Base-by-base conservation (phyloP, 345 rosid genomes). In the Limnanthes douglasii region DNA sequence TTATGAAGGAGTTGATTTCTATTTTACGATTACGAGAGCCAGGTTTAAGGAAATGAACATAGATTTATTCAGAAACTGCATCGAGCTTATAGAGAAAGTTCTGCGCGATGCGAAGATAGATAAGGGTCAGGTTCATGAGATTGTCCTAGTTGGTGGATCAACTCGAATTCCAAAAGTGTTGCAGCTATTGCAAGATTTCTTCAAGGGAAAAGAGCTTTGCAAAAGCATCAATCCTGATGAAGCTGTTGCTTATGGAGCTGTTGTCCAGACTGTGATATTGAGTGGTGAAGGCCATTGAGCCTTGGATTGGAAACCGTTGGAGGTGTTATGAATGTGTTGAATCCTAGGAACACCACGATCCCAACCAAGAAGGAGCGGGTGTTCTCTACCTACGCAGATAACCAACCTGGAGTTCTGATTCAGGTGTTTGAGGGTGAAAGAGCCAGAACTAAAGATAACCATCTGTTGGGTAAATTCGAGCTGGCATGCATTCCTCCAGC, bases 341-440 rank as follows among this genome's bases (percentile, higher is more conserved):
- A 41, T 51, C 56, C 56, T 0, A 42, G 56, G 16, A 51, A 54
- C 26, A 54, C 54, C 2, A 56, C 48, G 9, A 22, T 56, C 11
- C 55, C 61, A 4, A 56, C 55, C 4, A 48, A 48, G 48, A 56
- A 56, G 15, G 61, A 48, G 19, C 45, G 48, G 30, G 57, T 3
- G 52, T 63, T 62, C 57, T 68, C 74, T 4, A 68, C 74, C 16
- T 63, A 58, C 55, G 65, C 72, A 0, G 72, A 69, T 41, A 69
- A 69, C 54, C 76, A 69, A 34, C 62, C 73, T 15, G 67, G 73
- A 41, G 73, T 70, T 55, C 32, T 67, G 51, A 71, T 71, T 56
- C 78, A 67, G 51, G 78, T 71, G 2, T 71, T 60, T 10, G 74
- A 71, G 39, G 78, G 74, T 34, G 74, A 71, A 38, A 60, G 78